Base-by-base conservation (phyloP, 1,284 basidiomycete species). In the Moesziomyces parantarcticus region DNA sequence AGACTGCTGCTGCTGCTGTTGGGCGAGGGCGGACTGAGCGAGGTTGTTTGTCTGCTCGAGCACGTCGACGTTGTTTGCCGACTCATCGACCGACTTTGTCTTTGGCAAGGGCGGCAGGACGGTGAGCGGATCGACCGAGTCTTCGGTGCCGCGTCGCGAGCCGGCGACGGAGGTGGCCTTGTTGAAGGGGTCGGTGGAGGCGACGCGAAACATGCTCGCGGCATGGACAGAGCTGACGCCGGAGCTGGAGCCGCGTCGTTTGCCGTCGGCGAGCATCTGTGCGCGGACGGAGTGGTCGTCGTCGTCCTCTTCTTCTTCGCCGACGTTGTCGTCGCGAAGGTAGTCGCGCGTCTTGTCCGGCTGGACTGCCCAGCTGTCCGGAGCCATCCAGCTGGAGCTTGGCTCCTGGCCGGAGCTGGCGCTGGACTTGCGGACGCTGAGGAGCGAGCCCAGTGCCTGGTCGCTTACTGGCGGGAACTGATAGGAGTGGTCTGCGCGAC, bases 301-400 rank as follows among this genome's bases (percentile, higher is more conserved):
- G 29, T 77, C 77, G 9, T 77, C 69, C 23, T 80, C 68, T 42
- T 76, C 73, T 42, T 76, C 73, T 8, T 65, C 75, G 26, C 63
- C 77, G 36, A 71, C 77, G 22, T 79, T 74, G 34, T 67, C 70
- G 56, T 76, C 77, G 21, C 61, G 69, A 16, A 81, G 61, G 20
- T 64, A 62, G 44, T 75, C 77, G 23, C 55, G 58, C n/a, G 62
- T 54, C 52, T 67, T 65, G 48, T 78, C 68, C 5, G 77, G 69
- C 45, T 80, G 78, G 21, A 83, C 82, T 20, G 82, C 82, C 82
- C 82, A 83, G 56, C 77, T 79, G 60, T 81, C 81, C 14, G 82
- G 82, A 20, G 82, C 81, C 72, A 75, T 72, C 82, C 82, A 83
- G 41, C 76, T 70, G 21, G 81, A 82, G 47, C 64, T 57, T 3